Evolutionary conservation across 2,329 filamentous ascomycete species (phyloP).

Genomic region (Cryphonectria parasitica): DNA sequence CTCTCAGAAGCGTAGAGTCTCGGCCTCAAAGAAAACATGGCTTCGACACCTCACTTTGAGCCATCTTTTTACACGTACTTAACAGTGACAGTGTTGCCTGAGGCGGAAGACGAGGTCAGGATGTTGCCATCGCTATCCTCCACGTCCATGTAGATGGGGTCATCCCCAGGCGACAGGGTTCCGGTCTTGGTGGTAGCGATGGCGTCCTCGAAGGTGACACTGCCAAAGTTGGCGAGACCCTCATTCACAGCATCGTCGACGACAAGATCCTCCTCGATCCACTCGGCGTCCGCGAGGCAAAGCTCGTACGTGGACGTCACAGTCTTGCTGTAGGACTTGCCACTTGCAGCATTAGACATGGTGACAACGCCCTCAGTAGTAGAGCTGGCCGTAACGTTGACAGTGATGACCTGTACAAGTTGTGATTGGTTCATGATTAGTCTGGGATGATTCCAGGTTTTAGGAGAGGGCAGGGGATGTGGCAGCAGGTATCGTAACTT

Average conservation of each 20-base stretch:
- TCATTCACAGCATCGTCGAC: conserved; percentile 41
- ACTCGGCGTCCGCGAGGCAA: conserved; percentile 23
- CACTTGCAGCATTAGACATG: conserved; percentile 24
- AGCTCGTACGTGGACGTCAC: conserved; percentile 25
- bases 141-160: conserved; percentile 44
- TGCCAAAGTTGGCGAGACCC: conserved; percentile 50
- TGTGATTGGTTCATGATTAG: background rate
- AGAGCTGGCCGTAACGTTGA: conserved; percentile 27
- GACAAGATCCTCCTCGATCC: conserved; percentile 29
- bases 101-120: conserved; percentile 21
- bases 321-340: conserved; percentile 25
- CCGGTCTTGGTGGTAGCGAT: conserved; percentile 41
- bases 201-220: conserved; percentile 46
- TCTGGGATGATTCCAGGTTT: background rate
- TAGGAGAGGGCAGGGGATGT: background rate
- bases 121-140: conserved; percentile 41
- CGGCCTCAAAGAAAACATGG: background rate
- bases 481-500: background rate
- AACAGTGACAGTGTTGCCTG: conserved; percentile 17
- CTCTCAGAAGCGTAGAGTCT: background rate
- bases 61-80: conserved; percentile 40
- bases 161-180: conserved; percentile 36
- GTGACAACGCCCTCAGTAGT: conserved; percentile 21
- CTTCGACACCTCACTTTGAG: background rate
- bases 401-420: conserved; percentile 22